Base-by-base conservation (phyloP, 106 monocot species). In the Posidonia australis region DNA sequence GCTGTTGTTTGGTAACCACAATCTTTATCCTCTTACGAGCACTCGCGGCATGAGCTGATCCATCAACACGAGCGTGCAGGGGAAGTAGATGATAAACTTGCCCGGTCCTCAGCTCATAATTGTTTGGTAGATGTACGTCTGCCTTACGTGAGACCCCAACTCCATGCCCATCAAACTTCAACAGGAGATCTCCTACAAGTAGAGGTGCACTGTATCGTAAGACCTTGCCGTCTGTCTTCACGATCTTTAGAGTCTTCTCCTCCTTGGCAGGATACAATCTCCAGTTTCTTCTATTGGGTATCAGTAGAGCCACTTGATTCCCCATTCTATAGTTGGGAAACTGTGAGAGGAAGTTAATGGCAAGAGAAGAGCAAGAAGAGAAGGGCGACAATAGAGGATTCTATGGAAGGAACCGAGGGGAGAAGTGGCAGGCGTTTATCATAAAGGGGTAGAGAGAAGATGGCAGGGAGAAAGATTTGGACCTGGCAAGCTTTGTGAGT, bases 11-110 rank as follows among this genome's bases (percentile, higher is more conserved):
- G 12, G 63, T 44, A 24, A 63, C 21, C 43, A 45, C 22, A 5
- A 63, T 14, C 63, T 63, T 63, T 63, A 63, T 45, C 63, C 44
- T 63, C 46, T 12, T 23, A 5, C 22, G n/a, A 11, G 44, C 63
- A 61, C 16, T 18, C 0, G 32, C n/a, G 30, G 29, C 21, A 60
- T 60, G 5, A 36, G 60, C 18, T 7, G 32, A 29, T 17, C 9
- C 7, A 7, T 29, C 36, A 14, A 26, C 36, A 12, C 12, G 3
- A 7, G 10, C 54, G 24, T 23, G 25, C 24, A 55, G 26, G 24
- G 54, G 54, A 55, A 55, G 54, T 55, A 55, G 54, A 55, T 55
- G 24, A 24, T 55, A 55, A 23, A 22, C 54, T 23, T 55, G 54
- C 6, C 54, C 54, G 25, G 13, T 36, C 32, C 21, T 59, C 59